Base-by-base conservation (phyloP, 2,329 filamentous ascomycete genomes). In the Knoxdaviesia capensis region DNA sequence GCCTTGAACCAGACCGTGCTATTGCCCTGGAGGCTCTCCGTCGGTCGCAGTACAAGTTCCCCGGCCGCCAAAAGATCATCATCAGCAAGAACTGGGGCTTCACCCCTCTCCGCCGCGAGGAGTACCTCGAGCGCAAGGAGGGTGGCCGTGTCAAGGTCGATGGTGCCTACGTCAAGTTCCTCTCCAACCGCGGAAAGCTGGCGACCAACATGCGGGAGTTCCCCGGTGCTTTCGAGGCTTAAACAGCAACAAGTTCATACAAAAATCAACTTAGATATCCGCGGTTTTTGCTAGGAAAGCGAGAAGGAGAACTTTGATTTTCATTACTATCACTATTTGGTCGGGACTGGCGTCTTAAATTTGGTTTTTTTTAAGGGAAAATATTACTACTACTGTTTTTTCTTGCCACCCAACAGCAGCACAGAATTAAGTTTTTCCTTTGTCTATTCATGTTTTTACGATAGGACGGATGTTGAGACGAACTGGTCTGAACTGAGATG, bases 51-150 rank as follows among this genome's bases (percentile, higher is more conserved):
- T 94, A 96, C 85, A 98, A 96, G 82, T 98, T 98, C 84, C 90
- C 90, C 54, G 90, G 90, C 67, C 88, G 90, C 71, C 90, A 98
- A 78, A 98, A 98, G 86, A 96, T 98, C 73, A 94, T 98, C 60
- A 80, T 96, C 71, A 92, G 83, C 75, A 98, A 96, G 86, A 98
- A 98, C 80, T 98, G 90, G 90, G 90, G 90, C 56, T 98, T 98
- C 83, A 98, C 90, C 50, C 87, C 87, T 62, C 84, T 98, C 58
- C 81, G 85, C 60, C 87, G 90, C 57, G 90, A 96, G 56, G 90
- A 98, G 67, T 98, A 96, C 73, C 72, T 93, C 62, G 77, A 86
- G 67, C 83, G 88, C 73, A 92, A 93, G 77, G 74, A 85, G 62
- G 81, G 80, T 59, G 90, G 90, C 62, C 80, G 77, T 62, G 80